A percentile compares a stretch with the other conserved stretches of the same genome.
phyloP scores from a whole-genome alignment of 768 basidiomycete genomes.

The Boletus sensibilis region DNA sequence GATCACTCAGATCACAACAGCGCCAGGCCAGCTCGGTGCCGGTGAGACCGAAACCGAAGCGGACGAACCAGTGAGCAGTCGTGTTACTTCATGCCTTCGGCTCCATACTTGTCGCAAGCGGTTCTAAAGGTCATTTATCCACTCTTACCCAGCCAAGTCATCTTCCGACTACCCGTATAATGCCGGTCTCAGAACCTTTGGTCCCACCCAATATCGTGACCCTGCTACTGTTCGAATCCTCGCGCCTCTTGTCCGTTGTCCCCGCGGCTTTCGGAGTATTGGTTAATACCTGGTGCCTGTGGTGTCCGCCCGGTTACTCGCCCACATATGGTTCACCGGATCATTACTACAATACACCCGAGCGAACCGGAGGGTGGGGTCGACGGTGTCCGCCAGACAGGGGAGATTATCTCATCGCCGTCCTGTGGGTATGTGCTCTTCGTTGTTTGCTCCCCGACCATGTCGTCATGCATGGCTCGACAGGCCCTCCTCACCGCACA shows the following conservation, averaged over 20 bases:
- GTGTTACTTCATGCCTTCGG: background rate
- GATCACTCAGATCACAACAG: conserved; percentile 55
- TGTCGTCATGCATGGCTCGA: background rate
- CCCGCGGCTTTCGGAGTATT: conserved; percentile 68
- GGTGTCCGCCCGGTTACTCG: conserved; percentile 41
- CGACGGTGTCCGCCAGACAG: conserved; percentile 46
- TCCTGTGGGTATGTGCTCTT: conserved; percentile 60
- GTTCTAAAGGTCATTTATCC: conserved; percentile 9
- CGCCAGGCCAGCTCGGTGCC: conserved; percentile 56
- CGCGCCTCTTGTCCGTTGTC: conserved; percentile 67
- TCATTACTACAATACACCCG: background rate
- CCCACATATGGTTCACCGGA: conserved; percentile 3
- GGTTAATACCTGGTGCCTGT: conserved; percentile 57
- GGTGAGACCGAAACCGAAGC: conserved; percentile 80
- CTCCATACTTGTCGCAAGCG: background rate
- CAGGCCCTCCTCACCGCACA: conserved; percentile 84
- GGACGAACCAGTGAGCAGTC: conserved; percentile 64
- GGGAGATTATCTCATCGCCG: conserved; percentile 64
- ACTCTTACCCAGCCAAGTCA: conserved; percentile 48
- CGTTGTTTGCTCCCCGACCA: background rate
- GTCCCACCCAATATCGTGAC: conserved; percentile 51
- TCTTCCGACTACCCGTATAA: conserved; percentile 67
- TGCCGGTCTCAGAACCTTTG: conserved; percentile 48
- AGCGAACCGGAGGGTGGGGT: conserved; percentile 22
- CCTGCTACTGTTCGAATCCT: conserved; percentile 66